These are phyloP conservation scores for Hyphopichia buzzinii DNA, from an alignment of 1,139 yeast genomes.

Conservation along the genomic window DNA sequence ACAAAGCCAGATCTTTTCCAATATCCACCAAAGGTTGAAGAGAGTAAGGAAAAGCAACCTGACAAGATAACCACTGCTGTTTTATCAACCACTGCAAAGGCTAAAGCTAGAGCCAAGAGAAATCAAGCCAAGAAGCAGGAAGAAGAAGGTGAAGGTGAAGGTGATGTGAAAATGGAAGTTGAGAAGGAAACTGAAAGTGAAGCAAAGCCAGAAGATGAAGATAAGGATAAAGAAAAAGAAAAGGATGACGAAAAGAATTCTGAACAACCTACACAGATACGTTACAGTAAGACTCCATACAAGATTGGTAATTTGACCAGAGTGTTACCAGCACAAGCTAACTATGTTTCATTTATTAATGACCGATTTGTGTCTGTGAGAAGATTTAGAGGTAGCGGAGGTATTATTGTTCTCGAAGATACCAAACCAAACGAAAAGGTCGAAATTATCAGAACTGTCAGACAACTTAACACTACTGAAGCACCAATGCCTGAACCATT, in stretches of 20 bases:
- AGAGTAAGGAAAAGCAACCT: slow-evolving; percentile 75
- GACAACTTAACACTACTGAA: slow-evolving; percentile 76
- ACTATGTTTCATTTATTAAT: slow-evolving; percentile 73
- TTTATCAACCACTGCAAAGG: slow-evolving; percentile 87
- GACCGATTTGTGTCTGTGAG: slow-evolving; percentile 83
- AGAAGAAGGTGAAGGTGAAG: slow-evolving; percentile 25
- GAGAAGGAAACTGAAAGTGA: slow-evolving; percentile 14
- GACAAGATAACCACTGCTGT: slow-evolving; percentile 93
- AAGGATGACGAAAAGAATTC: slow-evolving; percentile 21
- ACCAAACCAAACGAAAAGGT: slow-evolving; percentile 63
- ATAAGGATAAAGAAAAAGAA: slow-evolving; percentile 18
- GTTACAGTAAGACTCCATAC: slow-evolving; percentile 60
- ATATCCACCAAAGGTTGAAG: slow-evolving; percentile 88
- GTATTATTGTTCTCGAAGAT: slow-evolving; percentile 79
- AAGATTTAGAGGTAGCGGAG: slow-evolving; percentile 73
- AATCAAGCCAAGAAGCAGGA: slow-evolving; percentile 56
- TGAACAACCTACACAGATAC: slow-evolving; percentile 31
- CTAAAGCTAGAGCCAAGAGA: slow-evolving; percentile 88
- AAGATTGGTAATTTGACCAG: slow-evolving; percentile 78
- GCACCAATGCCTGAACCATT: slow-evolving; percentile 94
- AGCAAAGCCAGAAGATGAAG: slow-evolving; percentile 18
- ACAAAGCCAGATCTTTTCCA: slow-evolving; percentile 77
- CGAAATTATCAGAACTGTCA: slow-evolving; percentile 76
- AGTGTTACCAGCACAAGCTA: slow-evolving; percentile 88
- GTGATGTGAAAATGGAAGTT: slow-evolving; percentile 26